These are phyloP conservation scores for Tetrastigma voinierianum DNA, from an alignment of 164 flowering plant genomes.

Conservation along the genomic window DNA sequence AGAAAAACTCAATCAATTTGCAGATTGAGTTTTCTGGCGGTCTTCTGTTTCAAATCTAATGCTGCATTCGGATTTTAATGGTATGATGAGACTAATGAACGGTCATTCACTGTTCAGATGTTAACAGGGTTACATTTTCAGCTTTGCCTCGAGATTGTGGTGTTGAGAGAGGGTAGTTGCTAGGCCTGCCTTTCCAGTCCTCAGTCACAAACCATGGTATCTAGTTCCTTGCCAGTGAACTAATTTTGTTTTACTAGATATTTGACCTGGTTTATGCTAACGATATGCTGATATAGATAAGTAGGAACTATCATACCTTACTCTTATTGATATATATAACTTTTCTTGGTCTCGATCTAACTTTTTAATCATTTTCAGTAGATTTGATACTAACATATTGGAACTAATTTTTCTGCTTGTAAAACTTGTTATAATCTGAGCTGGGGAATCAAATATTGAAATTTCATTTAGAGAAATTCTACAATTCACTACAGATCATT, in stretches of 20 bases:
- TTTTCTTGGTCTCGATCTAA: no score
- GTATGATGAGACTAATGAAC: constrained; percentile 5
- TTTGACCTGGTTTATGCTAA: background rate
- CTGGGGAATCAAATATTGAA: no score
- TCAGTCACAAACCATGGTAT: no score
- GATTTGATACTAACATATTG: no score
- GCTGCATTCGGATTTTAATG: background rate
- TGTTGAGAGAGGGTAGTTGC: constrained; percentile 85
- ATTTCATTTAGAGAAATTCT: no score
- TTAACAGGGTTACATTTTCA: constrained; percentile 61
- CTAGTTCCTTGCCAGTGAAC: constrained; percentile 7
- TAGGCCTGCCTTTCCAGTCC: no score
- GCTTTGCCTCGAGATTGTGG: constrained; percentile 70
- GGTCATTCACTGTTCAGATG: constrained; percentile 46
- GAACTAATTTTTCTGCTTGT: no score
- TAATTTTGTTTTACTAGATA: background rate
- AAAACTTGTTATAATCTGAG: no score
- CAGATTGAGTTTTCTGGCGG: background rate
- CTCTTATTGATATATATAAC: background rate
- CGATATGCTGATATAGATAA: background rate
- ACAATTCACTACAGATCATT: no score
- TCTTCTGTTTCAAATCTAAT: background rate
- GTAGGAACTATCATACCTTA: background rate
- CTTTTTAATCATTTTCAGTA: no score
- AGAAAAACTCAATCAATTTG: background rate